A percentile compares a stretch with the other conserved stretches of the same genome.
Conservation (phyloP, 2,329 filamentous ascomycete genomes). For the Calonectria pseudoreteaudii region DNA sequence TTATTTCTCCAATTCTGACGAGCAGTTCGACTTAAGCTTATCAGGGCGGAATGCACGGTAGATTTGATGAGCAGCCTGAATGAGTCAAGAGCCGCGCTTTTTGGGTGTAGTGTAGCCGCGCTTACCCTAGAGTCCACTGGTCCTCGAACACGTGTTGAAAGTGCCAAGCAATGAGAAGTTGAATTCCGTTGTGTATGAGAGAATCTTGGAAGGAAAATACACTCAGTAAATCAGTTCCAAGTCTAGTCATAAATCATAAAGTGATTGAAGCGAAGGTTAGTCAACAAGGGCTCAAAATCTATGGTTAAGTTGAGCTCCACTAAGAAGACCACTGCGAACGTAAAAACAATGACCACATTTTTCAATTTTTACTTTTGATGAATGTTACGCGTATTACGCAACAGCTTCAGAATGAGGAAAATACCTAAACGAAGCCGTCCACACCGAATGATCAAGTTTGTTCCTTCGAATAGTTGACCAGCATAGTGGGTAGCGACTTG, state of each 20-base stretch:
- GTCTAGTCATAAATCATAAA: neutral
- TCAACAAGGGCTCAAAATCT: neutral
- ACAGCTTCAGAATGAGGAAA: neutral
- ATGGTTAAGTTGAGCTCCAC: neutral
- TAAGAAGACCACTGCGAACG: neutral
- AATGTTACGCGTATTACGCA: neutral
- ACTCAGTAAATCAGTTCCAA: neutral
- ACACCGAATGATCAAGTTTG: neutral
- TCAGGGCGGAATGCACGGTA: constrained; percentile 1
- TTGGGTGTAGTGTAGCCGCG: neutral
- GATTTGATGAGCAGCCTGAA: neutral
- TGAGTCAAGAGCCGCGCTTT: neutral
- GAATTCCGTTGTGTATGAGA: neutral
- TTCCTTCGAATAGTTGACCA: neutral
- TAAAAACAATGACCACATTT: neutral
- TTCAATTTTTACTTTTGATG: neutral
- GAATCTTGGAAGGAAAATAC: neutral
- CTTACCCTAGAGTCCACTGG: neutral
- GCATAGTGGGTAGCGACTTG: neutral
- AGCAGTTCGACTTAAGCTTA: constrained; percentile 4
- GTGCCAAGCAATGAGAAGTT: neutral
- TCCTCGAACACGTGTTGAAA: neutral
- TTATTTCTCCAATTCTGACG: constrained; percentile 2
- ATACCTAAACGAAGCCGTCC: neutral
- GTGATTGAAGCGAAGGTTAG: too few relatives aligned